A percentile compares a stretch with the other conserved stretches of the same genome.
Conservation (phyloP, 2,329 filamentous ascomycete species). For the Coniella lustricola region DNA sequence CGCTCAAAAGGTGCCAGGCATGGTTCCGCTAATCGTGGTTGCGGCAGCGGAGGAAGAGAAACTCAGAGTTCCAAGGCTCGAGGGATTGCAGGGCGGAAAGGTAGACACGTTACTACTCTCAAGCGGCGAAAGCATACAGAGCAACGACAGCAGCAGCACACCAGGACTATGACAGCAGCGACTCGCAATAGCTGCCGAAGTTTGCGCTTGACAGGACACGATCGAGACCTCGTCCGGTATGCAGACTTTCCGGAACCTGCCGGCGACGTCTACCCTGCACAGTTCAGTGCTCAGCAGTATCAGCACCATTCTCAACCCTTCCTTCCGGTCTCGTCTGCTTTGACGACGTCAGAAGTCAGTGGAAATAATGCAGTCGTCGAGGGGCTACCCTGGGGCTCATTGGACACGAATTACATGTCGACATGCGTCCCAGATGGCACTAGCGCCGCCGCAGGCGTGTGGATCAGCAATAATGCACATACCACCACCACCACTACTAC, state of each 20-base stretch:
- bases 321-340: neutral
- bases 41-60: slow-evolving; percentile 1
- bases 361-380: neutral
- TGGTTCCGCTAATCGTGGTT: slow-evolving; percentile 13
- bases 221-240: neutral
- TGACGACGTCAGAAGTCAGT: neutral
- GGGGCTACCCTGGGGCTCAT: neutral
- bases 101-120: slow-evolving; percentile 21
- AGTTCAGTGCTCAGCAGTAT: no score
- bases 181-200: neutral
- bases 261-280: neutral
- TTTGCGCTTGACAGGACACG: neutral
- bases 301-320: neutral
- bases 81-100: slow-evolving; percentile 23
- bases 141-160: slow-evolving; percentile 7
- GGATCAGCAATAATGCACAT: no score
- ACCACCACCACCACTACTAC: no score
- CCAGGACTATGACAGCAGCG: neutral
- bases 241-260: neutral
- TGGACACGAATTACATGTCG: neutral
- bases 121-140: slow-evolving; percentile 17
- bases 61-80: slow-evolving; percentile 17
- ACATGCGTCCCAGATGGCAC: no score
- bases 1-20: slow-evolving; percentile 13
- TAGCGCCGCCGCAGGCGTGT: no score